phyloP scores from a whole-genome alignment of 2,329 filamentous ascomycete genomes.

The Chrysosporium keratinophilum region DNA sequence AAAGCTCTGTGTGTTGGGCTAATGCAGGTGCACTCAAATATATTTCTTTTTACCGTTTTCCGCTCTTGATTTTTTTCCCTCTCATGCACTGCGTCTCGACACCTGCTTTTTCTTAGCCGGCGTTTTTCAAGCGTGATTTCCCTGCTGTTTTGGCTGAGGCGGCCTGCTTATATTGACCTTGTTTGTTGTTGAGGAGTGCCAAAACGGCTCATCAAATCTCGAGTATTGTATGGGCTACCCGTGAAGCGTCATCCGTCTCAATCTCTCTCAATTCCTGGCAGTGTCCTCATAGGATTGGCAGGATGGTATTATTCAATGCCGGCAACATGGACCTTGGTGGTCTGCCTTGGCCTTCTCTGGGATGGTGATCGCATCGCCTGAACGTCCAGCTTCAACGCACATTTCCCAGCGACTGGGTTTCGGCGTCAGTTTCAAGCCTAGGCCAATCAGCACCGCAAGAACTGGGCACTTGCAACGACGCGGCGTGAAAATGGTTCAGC shows the following conservation, averaged over 20 bases:
- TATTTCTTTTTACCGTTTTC: neutral
- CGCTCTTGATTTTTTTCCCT: neutral
- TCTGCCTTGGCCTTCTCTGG: neutral
- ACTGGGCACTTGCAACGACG: neutral
- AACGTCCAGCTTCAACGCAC: neutral
- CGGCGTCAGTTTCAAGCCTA: constrained; percentile 1
- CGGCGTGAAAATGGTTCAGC: neutral
- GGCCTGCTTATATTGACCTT: neutral
- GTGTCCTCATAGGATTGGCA: neutral
- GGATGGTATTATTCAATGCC: no score
- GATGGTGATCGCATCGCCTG: no score
- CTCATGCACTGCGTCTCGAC: neutral
- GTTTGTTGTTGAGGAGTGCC: neutral
- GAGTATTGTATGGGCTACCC: no score
- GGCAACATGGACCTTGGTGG: constrained; percentile 2
- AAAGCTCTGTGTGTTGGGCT: constrained; percentile 3
- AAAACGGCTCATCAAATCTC: no score
- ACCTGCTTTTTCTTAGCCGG: neutral
- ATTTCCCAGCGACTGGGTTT: neutral
- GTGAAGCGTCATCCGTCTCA: no score
- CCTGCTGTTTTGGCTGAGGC: neutral
- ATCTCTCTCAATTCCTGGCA: neutral
- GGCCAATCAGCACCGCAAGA: neutral
- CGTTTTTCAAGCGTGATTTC: neutral
- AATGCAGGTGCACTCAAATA: constrained; percentile 8